Evolutionary conservation across 2,329 filamentous ascomycete species (phyloP).

Genomic region (Mycocentrospora acerina): DNA sequence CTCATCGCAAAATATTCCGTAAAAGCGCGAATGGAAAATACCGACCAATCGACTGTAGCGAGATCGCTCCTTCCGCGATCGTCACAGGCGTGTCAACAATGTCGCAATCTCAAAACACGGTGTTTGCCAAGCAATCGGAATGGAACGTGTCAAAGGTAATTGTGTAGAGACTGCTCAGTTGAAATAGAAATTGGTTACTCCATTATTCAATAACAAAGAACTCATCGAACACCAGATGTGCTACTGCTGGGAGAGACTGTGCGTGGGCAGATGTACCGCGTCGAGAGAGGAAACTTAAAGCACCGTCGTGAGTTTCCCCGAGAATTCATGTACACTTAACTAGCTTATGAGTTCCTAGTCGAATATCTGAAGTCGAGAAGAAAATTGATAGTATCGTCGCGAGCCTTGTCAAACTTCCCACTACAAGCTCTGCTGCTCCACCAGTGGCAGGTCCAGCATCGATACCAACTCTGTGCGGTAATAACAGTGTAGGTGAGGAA

Average conservation of each 20-base stretch:
- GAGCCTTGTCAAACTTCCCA: conserved; percentile 23
- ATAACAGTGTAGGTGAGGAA: too few relatives aligned
- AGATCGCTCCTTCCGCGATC: conserved; percentile 20
- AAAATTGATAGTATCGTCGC: conserved; percentile 40
- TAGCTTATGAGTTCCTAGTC: conserved; percentile 13
- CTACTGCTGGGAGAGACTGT: conserved; percentile 28
- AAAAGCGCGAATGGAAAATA: conserved; percentile 34
- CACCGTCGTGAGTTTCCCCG: conserved; percentile 35
- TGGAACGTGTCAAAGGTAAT: conserved; percentile 35
- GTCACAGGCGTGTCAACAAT: conserved; percentile 36
- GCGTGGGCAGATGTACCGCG: conserved; percentile 35
- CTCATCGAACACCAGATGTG: conserved; percentile 22
- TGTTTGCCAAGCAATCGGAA: conserved; percentile 33
- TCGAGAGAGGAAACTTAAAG: conserved; percentile 26
- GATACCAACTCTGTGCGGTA: not conserved
- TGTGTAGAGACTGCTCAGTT: not conserved
- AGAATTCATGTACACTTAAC: not conserved
- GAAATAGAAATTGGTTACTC: too few relatives aligned
- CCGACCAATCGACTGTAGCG: conserved; percentile 15
- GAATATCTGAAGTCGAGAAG: conserved; percentile 39
- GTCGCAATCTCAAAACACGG: conserved; percentile 36
- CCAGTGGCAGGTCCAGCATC: not conserved
- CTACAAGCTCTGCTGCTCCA: not conserved
- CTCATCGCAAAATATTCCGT: too few relatives aligned
- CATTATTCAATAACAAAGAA: conserved; percentile 4